A percentile compares a stretch with the other conserved stretches of the same genome.
Evolutionary conservation across 768 basidiomycete genomes (phyloP).

Genomic region (Lentinula aciculospora): DNA sequence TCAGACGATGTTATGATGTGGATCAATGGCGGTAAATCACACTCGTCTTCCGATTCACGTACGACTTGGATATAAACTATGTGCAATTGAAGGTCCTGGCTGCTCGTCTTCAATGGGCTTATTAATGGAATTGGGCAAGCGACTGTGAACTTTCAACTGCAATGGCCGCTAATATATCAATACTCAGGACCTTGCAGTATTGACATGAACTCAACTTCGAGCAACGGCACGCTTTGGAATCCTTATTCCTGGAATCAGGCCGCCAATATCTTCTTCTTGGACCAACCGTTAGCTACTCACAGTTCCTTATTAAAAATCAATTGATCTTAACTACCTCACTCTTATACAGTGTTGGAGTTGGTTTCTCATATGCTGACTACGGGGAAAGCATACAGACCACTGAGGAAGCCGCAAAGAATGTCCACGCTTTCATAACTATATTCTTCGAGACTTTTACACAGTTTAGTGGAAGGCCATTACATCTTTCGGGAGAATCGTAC

Average conservation of each 20-base stretch:
- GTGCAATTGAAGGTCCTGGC: constrained; percentile 41
- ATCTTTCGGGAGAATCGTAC: constrained; percentile 68
- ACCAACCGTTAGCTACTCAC: constrained; percentile 40
- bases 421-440: constrained; percentile 70
- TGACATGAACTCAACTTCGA: constrained; percentile 31
- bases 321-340: neutral
- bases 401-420: constrained; percentile 74
- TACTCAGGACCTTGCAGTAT: constrained; percentile 27
- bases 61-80: neutral
- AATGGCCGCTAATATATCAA: neutral
- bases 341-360: constrained; percentile 52
- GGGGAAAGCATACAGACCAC: constrained; percentile 68
- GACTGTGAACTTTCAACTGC: constrained; percentile 7
- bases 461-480: constrained; percentile 60
- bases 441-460: constrained; percentile 78
- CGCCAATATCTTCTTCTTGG: constrained; percentile 68
- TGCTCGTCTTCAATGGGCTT: constrained; percentile 53
- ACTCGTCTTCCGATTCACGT: constrained; percentile 9
- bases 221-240: constrained; percentile 60
- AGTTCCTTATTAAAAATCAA: neutral
- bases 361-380: constrained; percentile 67
- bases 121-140: constrained; percentile 67
- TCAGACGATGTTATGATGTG: constrained; percentile 68
- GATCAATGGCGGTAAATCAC: constrained; percentile 50
- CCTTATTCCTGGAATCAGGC: constrained; percentile 62